These are phyloP conservation scores for Eucalyptus microcorys DNA, from an alignment of 345 rosid genomes.

Conservation along the genomic window DNA sequence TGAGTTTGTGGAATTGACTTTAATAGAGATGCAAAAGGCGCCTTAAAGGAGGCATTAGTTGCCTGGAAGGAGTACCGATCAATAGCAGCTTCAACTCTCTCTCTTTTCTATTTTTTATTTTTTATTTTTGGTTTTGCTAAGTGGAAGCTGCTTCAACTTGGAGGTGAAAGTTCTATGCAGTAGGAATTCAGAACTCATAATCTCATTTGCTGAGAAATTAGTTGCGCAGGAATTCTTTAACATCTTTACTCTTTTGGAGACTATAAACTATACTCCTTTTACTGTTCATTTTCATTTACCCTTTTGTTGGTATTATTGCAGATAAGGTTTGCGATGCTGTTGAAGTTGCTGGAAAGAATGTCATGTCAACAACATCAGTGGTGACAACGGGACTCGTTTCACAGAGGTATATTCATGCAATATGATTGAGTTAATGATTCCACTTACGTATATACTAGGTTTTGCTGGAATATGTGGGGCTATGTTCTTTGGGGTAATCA, in stretches of 20 bases:
- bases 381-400: conserved; percentile 84
- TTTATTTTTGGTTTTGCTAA: neutral
- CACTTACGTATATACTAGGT: neutral
- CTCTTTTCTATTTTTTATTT: too few relatives aligned
- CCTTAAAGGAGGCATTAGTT: neutral
- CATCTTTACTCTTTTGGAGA: neutral
- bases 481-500: neutral
- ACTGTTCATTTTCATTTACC: neutral
- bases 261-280: neutral
- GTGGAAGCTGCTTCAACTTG: neutral
- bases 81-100: neutral
- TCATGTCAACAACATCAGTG: conserved; percentile 74
- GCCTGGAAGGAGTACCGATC: neutral
- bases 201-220: neutral
- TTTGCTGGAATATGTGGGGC: neutral
- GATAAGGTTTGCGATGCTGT: conserved; percentile 85
- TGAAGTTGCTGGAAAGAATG: conserved; percentile 88
- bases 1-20: neutral
- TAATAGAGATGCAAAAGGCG: neutral
- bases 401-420: conserved; percentile 28
- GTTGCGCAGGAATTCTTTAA: neutral
- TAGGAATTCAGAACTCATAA: neutral
- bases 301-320: neutral
- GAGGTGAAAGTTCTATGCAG: neutral
- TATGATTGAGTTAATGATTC: neutral